Conservation (phyloP, 2,329 filamentous ascomycete species). For the Apiospora rasikravindrae region DNA sequence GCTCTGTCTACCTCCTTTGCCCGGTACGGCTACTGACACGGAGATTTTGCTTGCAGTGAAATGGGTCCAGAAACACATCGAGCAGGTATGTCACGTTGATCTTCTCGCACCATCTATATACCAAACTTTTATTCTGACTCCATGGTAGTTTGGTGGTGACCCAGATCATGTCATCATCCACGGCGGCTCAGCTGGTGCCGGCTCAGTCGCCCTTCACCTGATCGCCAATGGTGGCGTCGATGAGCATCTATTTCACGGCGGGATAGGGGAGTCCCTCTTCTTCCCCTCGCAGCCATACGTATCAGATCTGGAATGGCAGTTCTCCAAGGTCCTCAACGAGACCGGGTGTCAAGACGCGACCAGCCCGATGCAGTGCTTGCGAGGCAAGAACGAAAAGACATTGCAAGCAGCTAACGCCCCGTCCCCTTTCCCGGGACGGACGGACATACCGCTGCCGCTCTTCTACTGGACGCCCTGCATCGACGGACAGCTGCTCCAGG, state of each 20-base stretch:
- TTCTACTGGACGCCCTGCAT: slow-evolving; percentile 60
- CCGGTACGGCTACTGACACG: background rate
- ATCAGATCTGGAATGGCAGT: slow-evolving; percentile 54
- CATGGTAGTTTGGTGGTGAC: slow-evolving; percentile 60
- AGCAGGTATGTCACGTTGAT: slow-evolving; percentile 39
- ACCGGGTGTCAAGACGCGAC: slow-evolving; percentile 42
- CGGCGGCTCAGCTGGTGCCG: slow-evolving; percentile 65
- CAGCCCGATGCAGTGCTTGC: slow-evolving; percentile 49
- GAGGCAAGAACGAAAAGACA: slow-evolving; percentile 37
- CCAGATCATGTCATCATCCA: slow-evolving; percentile 64
- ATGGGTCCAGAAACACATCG: slow-evolving; percentile 67
- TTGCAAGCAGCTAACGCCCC: slow-evolving; percentile 49
- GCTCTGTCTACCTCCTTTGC: background rate
- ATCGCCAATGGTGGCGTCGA: slow-evolving; percentile 49
- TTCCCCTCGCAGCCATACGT: slow-evolving; percentile 53
- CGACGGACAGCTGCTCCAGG: slow-evolving; percentile 51
- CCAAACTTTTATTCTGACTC: background rate
- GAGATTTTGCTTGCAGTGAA: slow-evolving; percentile 41
- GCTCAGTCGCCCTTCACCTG: slow-evolving; percentile 60
- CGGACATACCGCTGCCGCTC: slow-evolving; percentile 38
- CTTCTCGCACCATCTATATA: background rate
- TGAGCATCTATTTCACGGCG: slow-evolving; percentile 52
- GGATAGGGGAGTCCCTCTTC: slow-evolving; percentile 54
- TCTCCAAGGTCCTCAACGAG: slow-evolving; percentile 42
- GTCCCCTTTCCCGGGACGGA: slow-evolving; percentile 45